Evolutionary conservation across 2,329 filamentous ascomycete species (phyloP).

Genomic region (Fusarium fracticaudum): DNA sequence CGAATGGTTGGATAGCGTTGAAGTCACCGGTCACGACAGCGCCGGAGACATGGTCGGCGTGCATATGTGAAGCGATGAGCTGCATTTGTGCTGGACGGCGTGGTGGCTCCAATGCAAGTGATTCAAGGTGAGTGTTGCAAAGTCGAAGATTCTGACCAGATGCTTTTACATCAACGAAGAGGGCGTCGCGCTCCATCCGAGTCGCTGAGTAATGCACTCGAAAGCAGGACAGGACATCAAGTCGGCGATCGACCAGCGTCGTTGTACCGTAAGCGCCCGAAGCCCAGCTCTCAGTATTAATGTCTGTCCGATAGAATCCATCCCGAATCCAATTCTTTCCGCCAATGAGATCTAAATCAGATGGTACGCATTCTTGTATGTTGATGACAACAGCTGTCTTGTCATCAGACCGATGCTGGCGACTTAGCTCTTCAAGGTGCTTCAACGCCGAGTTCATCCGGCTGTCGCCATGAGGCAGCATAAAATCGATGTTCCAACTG

Average conservation of each 20-base stretch:
- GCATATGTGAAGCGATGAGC: slow-evolving; percentile 55
- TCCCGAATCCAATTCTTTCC: slow-evolving; percentile 57
- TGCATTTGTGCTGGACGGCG: slow-evolving; percentile 59
- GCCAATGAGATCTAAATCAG: slow-evolving; percentile 57
- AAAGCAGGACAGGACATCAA: slow-evolving; percentile 57
- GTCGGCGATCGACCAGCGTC: slow-evolving; percentile 59
- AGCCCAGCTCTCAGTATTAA: slow-evolving; percentile 55
- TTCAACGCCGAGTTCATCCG: slow-evolving; percentile 48
- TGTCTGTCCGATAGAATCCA: slow-evolving; percentile 60
- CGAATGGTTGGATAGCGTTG: slow-evolving; percentile 66
- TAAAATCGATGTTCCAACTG: slow-evolving; percentile 52
- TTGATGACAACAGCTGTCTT: slow-evolving; percentile 53
- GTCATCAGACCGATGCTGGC: background rate
- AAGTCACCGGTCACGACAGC: slow-evolving; percentile 64
- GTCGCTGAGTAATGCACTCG: slow-evolving; percentile 61
- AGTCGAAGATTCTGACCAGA: slow-evolving; percentile 52
- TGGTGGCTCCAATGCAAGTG: slow-evolving; percentile 58
- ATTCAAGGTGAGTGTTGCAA: slow-evolving; percentile 68
- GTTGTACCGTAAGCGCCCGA: slow-evolving; percentile 60
- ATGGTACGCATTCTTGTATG: slow-evolving; percentile 61
- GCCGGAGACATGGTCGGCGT: slow-evolving; percentile 48
- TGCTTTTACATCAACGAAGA: slow-evolving; percentile 59
- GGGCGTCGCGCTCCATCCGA: slow-evolving; percentile 61
- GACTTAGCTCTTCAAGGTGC: slow-evolving; percentile 34
- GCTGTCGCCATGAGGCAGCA: slow-evolving; percentile 44